Evolutionary conservation across 139 green algal species (phyloP).

Genomic region (Chlamydomonas schloesseri): DNA sequence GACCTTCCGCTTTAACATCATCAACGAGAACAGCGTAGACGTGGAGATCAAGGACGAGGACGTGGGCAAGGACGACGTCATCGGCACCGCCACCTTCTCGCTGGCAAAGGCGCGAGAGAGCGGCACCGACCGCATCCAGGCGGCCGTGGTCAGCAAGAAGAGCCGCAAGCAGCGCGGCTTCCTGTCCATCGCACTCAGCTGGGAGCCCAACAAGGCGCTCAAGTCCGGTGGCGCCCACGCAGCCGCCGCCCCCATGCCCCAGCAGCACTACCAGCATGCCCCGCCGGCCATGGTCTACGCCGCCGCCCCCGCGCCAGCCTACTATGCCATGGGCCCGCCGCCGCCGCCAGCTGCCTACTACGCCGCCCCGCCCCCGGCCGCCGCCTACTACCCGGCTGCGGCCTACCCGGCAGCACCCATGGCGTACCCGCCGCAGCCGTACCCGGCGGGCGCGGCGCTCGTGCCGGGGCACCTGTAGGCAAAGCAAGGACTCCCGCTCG

Average conservation of each 20-base stretch:
- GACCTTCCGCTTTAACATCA: conserved; percentile 35
- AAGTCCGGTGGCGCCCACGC: background rate
- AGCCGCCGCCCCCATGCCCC: background rate
- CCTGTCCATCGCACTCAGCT: conserved; percentile 26
- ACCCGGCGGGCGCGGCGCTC: no score
- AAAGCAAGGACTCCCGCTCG: no score
- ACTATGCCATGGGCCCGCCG: background rate
- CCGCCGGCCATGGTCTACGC: background rate
- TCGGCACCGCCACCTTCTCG: conserved; percentile 20
- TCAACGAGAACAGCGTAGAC: conserved; percentile 29
- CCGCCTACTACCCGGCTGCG: background rate
- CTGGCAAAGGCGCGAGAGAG: background rate
- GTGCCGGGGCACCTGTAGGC: no score
- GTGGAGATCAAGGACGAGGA: conserved; percentile 19
- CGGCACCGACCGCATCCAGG: conserved; percentile 13
- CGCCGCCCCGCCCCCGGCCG: no score
- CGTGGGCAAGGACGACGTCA: conserved; percentile 19
- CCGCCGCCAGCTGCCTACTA: background rate
- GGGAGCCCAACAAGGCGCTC: background rate
- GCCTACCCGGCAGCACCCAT: background rate
- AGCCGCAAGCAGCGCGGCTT: conserved; percentile 33
- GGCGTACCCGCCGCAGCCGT: no score
- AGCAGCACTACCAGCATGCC: background rate
- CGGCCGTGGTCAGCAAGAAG: background rate
- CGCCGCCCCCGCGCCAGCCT: background rate